A percentile compares a stretch with the other conserved stretches of the same genome.
phyloP scores from a whole-genome alignment of 1,284 basidiomycete species.

The Phlebopus sp. region DNA sequence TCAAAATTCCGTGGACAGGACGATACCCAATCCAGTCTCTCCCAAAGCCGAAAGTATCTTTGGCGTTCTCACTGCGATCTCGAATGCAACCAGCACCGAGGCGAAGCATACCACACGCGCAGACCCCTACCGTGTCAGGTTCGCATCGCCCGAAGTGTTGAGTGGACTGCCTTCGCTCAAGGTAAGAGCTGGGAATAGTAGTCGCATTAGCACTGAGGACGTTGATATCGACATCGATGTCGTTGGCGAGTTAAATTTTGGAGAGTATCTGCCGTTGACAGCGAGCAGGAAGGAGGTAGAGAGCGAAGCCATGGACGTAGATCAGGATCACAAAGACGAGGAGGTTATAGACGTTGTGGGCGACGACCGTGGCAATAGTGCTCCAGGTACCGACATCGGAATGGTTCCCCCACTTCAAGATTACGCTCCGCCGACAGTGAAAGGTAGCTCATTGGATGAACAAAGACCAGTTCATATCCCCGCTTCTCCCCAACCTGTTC shows the following conservation, averaged over 20 bases:
- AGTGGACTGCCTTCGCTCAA: conserved; percentile 14
- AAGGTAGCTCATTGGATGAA: too few species aligned
- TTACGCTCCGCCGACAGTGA: background rate
- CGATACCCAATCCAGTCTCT: conserved; percentile 11
- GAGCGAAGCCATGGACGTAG: conserved; percentile 26
- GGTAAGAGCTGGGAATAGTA: background rate
- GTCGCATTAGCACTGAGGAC: background rate
- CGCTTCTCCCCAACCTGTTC: conserved; percentile 5
- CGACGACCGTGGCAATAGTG: conserved; percentile 4
- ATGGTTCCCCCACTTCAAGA: background rate
- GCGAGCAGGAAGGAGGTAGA: conserved; percentile 1
- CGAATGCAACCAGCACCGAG: conserved; percentile 10
- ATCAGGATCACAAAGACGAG: conserved; percentile 1
- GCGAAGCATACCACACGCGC: conserved; percentile 13
- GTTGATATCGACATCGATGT: background rate
- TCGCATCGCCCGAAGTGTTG: conserved; percentile 30
- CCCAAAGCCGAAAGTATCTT: conserved; percentile 12
- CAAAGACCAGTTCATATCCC: background rate
- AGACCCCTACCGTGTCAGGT: conserved; percentile 28
- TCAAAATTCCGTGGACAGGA: conserved; percentile 17
- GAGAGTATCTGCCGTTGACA: background rate
- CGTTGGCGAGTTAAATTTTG: background rate
- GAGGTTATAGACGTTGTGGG: conserved; percentile 7
- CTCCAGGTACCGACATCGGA: background rate
- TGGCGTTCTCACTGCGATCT: conserved; percentile 27